Evolutionary conservation across 2,329 filamentous ascomycete genomes (phyloP).

Genomic region (Fusarium goolgardi): DNA sequence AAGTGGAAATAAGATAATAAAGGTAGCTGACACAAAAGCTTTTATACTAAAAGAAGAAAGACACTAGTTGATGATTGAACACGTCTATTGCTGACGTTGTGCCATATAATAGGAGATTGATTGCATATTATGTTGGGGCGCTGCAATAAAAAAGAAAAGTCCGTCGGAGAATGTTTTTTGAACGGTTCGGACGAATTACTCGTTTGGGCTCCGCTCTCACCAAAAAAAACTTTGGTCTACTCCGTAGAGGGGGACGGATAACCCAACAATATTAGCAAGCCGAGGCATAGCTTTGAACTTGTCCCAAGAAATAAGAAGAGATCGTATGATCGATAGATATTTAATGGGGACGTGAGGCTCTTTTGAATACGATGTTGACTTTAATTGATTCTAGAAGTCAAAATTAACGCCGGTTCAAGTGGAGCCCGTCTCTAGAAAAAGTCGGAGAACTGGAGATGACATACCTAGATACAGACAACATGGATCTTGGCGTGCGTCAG

Average conservation of each 20-base stretch:
- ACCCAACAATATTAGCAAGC: background rate
- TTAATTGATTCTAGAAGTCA: constrained; percentile 1
- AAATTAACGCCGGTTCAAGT: background rate
- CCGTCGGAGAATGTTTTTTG: constrained; percentile 7
- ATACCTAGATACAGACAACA: background rate
- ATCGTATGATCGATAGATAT: background rate
- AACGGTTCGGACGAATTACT: constrained; percentile 3
- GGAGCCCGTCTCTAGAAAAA: background rate
- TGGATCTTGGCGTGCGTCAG: background rate
- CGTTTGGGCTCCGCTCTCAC: background rate
- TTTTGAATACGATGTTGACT: background rate
- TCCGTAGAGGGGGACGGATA: background rate
- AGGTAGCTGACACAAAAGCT: background rate
- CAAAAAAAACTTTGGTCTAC: constrained; percentile 2
- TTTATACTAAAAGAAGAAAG: background rate
- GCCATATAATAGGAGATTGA: background rate
- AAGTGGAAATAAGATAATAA: background rate
- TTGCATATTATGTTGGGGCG: constrained; percentile 2
- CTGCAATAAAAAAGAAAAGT: background rate
- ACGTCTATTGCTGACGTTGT: constrained; percentile 1
- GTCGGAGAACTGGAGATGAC: background rate
- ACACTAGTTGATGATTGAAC: background rate
- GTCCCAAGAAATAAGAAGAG: background rate
- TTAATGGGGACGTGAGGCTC: background rate
- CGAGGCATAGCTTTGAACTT: background rate